Base-by-base conservation (phyloP, 1,284 basidiomycete genomes). In the Leccinum griseonigrum region DNA sequence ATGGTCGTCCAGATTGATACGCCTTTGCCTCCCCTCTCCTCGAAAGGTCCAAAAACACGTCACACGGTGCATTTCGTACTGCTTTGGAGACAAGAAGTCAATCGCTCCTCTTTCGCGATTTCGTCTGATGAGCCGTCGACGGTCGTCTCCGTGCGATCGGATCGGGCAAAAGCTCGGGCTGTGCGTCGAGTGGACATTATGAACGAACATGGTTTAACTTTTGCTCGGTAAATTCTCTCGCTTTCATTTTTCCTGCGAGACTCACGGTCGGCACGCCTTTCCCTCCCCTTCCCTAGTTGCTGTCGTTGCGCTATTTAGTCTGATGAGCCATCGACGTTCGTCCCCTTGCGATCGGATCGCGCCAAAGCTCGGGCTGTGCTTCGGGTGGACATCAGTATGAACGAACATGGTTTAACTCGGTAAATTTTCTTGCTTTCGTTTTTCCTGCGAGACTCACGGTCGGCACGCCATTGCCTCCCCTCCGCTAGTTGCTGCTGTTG, bases 41-140 rank as follows among this genome's bases (percentile, higher is more conserved):
- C 18, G 91, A 92, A 67, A 94, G 94, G 67, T 87, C 86, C 40
- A 93, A 88, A 72, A 97, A 98, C 74, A 87, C 84, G 13, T n/a
- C n/a, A n/a, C n/a, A n/a, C n/a, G 91, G 93, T 66, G 97, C n/a
- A 98, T 74, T 97, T 94, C 74, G 91, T 97, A 53, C 97, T 97
- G 0, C 76, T 97, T 57, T 98, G 97, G 97, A 94, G 98, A 74
- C 97, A 98, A 80, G 95, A 98, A 69, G 94, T 93, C 64, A 64
- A 80, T 73, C 38, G 38, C 26, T 46, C 28, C 54, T 66, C 43
- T 0, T 43, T 60, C 63, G 58, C 63, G 62, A 66, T 69, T 67
- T 59, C 8, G 56, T 70, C 60, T 66, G 66, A 60, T 61, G 51
- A 61, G 48, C 97, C 97, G 0, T 83, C 90, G 10, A 91, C 92